Conservation (phyloP, 2,329 filamentous ascomycete species). For the Aspergillus transmontanensis region DNA sequence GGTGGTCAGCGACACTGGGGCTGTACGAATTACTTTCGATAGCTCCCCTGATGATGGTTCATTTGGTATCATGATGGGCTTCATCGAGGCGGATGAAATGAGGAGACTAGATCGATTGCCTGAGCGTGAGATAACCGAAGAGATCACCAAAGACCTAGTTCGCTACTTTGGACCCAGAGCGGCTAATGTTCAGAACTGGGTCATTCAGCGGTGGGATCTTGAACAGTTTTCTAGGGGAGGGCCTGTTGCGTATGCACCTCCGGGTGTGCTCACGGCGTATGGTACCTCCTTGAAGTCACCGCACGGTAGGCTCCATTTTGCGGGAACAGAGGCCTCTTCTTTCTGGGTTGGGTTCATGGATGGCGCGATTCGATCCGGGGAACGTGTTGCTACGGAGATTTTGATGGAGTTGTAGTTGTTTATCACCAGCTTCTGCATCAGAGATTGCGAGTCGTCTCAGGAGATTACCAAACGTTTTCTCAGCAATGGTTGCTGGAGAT, state of each 20-base stretch:
- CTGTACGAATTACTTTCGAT: conserved; percentile 24
- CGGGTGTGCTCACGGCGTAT: conserved; percentile 23
- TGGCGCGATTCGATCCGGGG: conserved; percentile 27
- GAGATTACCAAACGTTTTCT: not conserved
- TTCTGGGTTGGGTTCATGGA: conserved; percentile 32
- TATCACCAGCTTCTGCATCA: not conserved
- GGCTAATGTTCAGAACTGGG: not conserved
- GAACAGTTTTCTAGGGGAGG: conserved; percentile 28
- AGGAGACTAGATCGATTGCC: conserved; percentile 21
- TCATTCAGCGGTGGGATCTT: conserved; percentile 28
- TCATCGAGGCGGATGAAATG: conserved; percentile 31
- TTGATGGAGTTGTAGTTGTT: not conserved
- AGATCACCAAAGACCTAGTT: conserved; percentile 20
- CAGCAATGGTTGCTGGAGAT: not conserved
- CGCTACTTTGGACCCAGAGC: conserved; percentile 13
- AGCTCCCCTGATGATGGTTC: conserved; percentile 21
- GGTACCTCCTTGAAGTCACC: conserved; percentile 18
- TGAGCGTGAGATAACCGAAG: conserved; percentile 20
- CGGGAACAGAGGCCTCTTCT: conserved; percentile 25
- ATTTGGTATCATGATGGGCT: conserved; percentile 30
- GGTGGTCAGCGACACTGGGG: conserved; percentile 19
- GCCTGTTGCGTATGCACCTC: conserved; percentile 25
- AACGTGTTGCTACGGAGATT: conserved; percentile 18
- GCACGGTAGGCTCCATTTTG: conserved; percentile 25
- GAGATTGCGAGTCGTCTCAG: not conserved